A percentile compares a stretch with the other conserved stretches of the same genome.
Evolutionary conservation across 2,329 filamentous ascomycete genomes (phyloP).

Genomic region (Verticillium longisporum): DNA sequence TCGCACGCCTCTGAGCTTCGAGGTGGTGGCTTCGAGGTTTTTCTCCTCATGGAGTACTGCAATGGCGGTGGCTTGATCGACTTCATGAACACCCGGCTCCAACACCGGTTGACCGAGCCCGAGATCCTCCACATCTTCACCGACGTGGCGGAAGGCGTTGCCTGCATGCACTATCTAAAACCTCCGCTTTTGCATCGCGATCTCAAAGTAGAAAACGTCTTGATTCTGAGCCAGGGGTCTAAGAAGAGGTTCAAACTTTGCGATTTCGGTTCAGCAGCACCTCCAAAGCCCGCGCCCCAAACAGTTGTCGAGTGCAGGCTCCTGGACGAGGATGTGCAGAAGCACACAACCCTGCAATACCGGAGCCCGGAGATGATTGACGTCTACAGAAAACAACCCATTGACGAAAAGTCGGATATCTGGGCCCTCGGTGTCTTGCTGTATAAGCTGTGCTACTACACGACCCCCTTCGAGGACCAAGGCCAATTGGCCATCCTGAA

Average conservation of each 20-base stretch:
- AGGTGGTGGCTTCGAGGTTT: constrained; percentile 94
- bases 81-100: constrained; percentile 97
- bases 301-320: constrained; percentile 83
- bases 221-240: constrained; percentile 67
- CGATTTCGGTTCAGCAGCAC: constrained; percentile 90
- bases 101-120: constrained; percentile 93
- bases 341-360: constrained; percentile 95
- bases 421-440: constrained; percentile 93
- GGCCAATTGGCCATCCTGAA: constrained; percentile 96
- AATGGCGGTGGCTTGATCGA: constrained; percentile 92
- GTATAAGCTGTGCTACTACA: constrained; percentile 99
- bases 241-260: constrained; percentile 86
- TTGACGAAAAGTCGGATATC: constrained; percentile 98
- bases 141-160: constrained; percentile 91
- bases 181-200: constrained; percentile 89
- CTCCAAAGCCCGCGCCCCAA: constrained; percentile 75
- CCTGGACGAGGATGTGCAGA: constrained; percentile 95
- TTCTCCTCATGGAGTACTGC: constrained; percentile 97
- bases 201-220: constrained; percentile 94
- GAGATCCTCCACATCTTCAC: constrained; percentile 97
- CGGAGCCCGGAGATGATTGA: constrained; percentile 98
- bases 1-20: constrained; percentile 93
- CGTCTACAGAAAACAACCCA: constrained; percentile 91
- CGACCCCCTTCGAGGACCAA: constrained; percentile 95
- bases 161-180: constrained; percentile 98